Evolutionary conservation across 208 protist genomes (phyloP), one percentile per base, ranked within the genome.

Genomic region (Leishmania gerbilli): DNA sequence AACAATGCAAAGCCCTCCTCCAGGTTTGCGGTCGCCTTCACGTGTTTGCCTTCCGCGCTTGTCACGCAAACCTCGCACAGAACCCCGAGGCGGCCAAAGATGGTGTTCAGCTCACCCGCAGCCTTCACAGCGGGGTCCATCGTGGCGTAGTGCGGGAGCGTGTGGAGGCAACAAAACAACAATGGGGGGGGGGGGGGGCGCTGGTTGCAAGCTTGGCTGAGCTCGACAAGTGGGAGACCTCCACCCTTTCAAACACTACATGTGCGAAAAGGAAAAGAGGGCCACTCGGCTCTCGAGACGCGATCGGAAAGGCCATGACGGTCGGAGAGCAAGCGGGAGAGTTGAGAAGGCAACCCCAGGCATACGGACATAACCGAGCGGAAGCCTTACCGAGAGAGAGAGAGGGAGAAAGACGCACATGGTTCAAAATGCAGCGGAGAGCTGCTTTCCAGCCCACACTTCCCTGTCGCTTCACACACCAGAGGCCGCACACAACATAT

Each of bases 51-150:
- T 6, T 89, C 91, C 34, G 27, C 80, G 11, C 21, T 40, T 13
- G 82, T 90, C 49, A 89, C 84, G 11, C 62, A 74, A 47, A 95
- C 91, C 49, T 88, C 79, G 67, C 89, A 93, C 6, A 85, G 88
- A 3, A 97, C 90, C 55, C 84, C 88, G 1, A 97, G 74, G 45
- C 83, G 89, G 45, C 69, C 60, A 77, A 97, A 94, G 58, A 92
- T 87, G 15, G 60, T 37, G 51, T 91, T 97, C 17, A 95, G 82
- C 75, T 94, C 88, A 8, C 71, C 37, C 40, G 87, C 88, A 9
- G 91, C 90, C 55, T 81, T 83, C 53, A 89, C 83, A 55, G 87
- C 83, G 68, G 90, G 87, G 78, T 96, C 93, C 84, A 93, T 89
- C 19, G 69, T n/a, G 45, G 17, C 27, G 64, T 47, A 21, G 45